Evolutionary conservation across 768 basidiomycete species (phyloP), one percentile per base, ranked within the genome.

Genomic region (Kwoniella europaea): DNA sequence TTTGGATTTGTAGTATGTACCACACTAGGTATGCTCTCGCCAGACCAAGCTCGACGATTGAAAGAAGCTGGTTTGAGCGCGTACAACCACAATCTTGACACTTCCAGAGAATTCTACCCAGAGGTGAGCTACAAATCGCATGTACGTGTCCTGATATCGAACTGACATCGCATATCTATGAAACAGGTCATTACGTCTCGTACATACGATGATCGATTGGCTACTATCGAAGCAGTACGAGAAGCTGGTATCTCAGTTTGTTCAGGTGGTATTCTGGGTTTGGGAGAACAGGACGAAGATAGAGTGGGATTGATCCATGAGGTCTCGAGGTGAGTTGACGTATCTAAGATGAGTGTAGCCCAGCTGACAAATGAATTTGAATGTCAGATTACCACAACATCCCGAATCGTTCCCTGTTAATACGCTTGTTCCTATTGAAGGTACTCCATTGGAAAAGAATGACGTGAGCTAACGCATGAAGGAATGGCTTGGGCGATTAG

Each of bases 381-480:
- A 90, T 97, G 88, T 53, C 69, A 71, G 69, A 56, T 52, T 71
- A 52, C 90, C 92, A 52, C 92, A 95, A 82, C 93, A 98, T 78
- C 96, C 96, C n/a, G 96, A 98, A 83, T 95, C 93, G 4, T 98
- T 98, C 87, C 96, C 96, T 0, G 95, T 98, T 71, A 98, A 98
- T 83, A 95, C 96, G 15, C 87, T 98, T 67, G 96, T 98, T 1
- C 94, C 96, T 15, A 98, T 98, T 71, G 87, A 91, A 74, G 96
- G 96, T 44, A 98, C 96, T 5, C 96, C 96, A 13, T 85, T 98
- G 57, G 94, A 94, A 84, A 86, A 87, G 69, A 98, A 98, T 79
- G 91, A 95, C 84, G 94, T 91, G 76, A 74, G 86, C 78, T 62
- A 20, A 5, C 44, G 15, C 35, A 35, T 35, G 35, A 35, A 7